Evolutionary conservation across 495 filamentous ascomycete genomes (phyloP).

Genomic region (Penicillium roqueforti): DNA sequence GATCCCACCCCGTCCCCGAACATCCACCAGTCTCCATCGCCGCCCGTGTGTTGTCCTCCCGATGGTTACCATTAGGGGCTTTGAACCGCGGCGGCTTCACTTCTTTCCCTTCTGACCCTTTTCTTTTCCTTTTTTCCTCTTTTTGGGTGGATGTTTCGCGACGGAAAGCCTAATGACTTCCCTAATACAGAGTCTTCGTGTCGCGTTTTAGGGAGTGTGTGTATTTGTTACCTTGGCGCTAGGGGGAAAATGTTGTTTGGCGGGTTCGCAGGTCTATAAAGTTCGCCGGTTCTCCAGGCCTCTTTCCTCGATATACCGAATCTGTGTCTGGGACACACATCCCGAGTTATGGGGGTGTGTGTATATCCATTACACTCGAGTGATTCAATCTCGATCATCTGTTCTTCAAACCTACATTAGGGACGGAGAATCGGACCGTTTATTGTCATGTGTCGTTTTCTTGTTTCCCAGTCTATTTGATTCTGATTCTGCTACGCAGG

Average conservation of each 20-base stretch:
- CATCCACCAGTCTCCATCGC: constrained; percentile 18
- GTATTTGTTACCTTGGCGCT: constrained; percentile 41
- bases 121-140: constrained; percentile 15
- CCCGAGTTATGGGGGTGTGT: background rate
- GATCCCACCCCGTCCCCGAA: constrained; percentile 14
- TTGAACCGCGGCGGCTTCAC: constrained; percentile 7
- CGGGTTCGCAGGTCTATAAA: constrained; percentile 39
- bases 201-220: constrained; percentile 36
- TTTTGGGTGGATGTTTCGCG: constrained; percentile 25
- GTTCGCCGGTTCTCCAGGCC: constrained; percentile 30
- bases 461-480: constrained; percentile 4
- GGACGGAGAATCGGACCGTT: constrained; percentile 20
- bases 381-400: constrained; percentile 6
- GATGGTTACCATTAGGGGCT: background rate
- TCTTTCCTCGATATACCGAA: constrained; percentile 26
- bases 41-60: constrained; percentile 1
- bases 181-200: constrained; percentile 39
- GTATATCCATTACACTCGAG: constrained; percentile 5
- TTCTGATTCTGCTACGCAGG: background rate
- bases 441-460: constrained; percentile 19
- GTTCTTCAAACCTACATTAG: constrained; percentile 14
- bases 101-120: constrained; percentile 15
- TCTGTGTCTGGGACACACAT: constrained; percentile 13
- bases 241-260: constrained; percentile 38
- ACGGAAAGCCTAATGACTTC: constrained; percentile 37